phyloP scores from a whole-genome alignment of 345 rosid species.

The Eucalyptus marginata region DNA sequence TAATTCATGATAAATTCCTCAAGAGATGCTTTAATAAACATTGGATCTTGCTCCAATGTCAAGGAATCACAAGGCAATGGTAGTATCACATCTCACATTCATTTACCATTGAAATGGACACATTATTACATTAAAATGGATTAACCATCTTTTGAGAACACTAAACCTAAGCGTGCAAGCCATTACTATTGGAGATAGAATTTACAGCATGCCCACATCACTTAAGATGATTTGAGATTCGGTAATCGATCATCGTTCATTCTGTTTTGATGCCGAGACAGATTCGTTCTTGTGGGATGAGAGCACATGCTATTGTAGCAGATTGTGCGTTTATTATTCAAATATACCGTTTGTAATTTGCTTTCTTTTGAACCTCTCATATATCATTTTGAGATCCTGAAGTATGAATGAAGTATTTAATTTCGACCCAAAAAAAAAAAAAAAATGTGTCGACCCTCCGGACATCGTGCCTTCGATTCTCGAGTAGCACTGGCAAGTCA shows the following conservation, averaged over 20 bases:
- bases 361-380: neutral
- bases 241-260: too few species aligned
- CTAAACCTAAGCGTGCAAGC: neutral
- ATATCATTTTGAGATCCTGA: too few species aligned
- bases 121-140: neutral
- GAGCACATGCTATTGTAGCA: neutral
- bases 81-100: neutral
- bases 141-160: neutral
- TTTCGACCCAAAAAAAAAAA: neutral
- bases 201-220: accelerated
- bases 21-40: neutral
- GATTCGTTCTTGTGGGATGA: neutral
- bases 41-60: neutral
- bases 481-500: neutral
- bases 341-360: neutral
- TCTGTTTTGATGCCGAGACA: neutral
- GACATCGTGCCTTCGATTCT: neutral
- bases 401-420: neutral
- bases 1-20: neutral
- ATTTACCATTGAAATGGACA: neutral
- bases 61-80: neutral
- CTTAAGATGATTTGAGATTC: neutral
- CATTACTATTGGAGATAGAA: neutral
- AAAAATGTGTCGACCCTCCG: neutral
- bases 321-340: neutral